These are phyloP conservation scores for Cucumis melo DNA, from an alignment of 306 rosid species.

Conservation along the genomic window DNA sequence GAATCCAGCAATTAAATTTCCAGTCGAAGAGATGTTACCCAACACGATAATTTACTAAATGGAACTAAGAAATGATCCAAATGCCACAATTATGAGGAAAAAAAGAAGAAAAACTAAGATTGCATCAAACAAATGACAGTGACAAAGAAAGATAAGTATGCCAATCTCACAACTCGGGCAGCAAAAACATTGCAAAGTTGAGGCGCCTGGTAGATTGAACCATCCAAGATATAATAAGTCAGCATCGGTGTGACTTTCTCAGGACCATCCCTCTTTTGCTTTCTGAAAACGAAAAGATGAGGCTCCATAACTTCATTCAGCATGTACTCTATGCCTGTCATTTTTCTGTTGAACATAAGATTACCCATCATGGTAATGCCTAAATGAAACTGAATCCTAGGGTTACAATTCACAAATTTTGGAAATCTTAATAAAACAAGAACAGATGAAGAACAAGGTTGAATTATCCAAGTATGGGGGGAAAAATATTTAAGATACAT, in stretches of 20 bases:
- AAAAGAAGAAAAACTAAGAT: neutral
- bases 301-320: conserved; percentile 77
- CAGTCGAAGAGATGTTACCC: neutral
- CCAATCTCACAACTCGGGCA: conserved; percentile 57
- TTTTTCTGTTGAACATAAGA: conserved; percentile 37
- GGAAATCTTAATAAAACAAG: neutral
- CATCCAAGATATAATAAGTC: conserved; percentile 73
- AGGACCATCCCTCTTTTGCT: conserved; percentile 85
- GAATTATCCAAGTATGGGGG: neutral
- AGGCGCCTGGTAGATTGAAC: conserved; percentile 88
- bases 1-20: neutral
- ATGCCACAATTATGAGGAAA: neutral
- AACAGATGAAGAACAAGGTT: neutral
- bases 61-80: neutral
- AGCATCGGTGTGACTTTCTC: conserved; percentile 82
- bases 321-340: conserved; percentile 66
- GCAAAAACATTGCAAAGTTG: conserved; percentile 86
- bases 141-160: neutral
- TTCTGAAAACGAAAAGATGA: conserved; percentile 62
- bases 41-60: neutral
- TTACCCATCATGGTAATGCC: conserved; percentile 4
- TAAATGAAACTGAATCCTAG: neutral
- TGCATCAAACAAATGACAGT: neutral
- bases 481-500: neutral
- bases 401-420: neutral